Evolutionary conservation across 1,139 yeast genomes (phyloP), one percentile per base, ranked within the genome.

Genomic region (Candida sp.): DNA sequence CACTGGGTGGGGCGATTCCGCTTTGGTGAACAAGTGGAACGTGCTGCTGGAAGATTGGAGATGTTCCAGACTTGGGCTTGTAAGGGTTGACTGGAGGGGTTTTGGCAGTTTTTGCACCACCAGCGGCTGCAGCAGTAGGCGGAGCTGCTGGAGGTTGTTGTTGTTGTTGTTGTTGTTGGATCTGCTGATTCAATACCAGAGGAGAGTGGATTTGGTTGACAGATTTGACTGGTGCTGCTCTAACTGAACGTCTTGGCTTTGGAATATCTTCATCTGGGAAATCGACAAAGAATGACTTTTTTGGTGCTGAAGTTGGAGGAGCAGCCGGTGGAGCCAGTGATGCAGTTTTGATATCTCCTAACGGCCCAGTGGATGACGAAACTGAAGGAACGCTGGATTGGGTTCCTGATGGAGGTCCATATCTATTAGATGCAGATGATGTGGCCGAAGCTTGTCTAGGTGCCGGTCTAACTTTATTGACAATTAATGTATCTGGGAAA

Each of bases 401-500:
- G 3, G 40, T 34, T 46, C 40, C 47, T 3, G 75, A 67, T 51
- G 63, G 70, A 25, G 75, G 43, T 5, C 43, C 43, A 28, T 40
- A 40, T 40, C 12, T 40, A 6, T 28, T 17, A 12, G 44, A 33
- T 22, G 46, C 44, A 3, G 75, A 67, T 52, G 64, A 70, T 25
- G 75, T 65, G 1, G 52, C 46, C 17, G 55, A 26, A n/a, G 52
- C 31, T 23, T 63, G 55, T 51, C 78, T 63, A 3, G 72, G 61
- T 3, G 77, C 77, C 2, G 78, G 78, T 49, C 63, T 72, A 3
- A 67, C 57, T 30, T 62, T 66, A 35, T 73, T 75, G 2, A 79
- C 73, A 28, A 89, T 71, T 47, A 90, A 68, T 49, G 78, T 85
- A 38, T 80, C 72, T 1, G 97, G 97, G 59, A 90, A 85, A 63